Conservation (phyloP, 2,329 filamentous ascomycete species). For the Geosmithia putterillii region DNA sequence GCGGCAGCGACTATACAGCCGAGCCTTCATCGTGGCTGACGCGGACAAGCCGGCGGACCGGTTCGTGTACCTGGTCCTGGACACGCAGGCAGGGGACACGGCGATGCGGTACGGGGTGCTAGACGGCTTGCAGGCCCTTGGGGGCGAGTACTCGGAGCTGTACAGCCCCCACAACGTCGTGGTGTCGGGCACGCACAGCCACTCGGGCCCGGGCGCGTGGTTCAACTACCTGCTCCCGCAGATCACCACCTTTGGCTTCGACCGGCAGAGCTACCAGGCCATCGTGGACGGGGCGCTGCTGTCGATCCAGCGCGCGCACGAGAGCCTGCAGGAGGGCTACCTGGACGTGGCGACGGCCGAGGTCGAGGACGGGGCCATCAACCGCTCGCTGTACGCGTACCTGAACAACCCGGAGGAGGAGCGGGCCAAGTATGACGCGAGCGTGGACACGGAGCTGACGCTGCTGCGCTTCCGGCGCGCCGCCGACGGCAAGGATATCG, state of each 20-base stretch:
- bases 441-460: constrained; percentile 50
- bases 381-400: constrained; percentile 80
- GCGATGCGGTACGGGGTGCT: constrained; percentile 81
- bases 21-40: constrained; percentile 77
- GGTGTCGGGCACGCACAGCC: constrained; percentile 85
- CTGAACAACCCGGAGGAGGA: constrained; percentile 73
- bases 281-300: constrained; percentile 77
- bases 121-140: constrained; percentile 56
- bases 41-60: constrained; percentile 53
- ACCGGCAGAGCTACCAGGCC: constrained; percentile 75
- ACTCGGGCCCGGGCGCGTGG: constrained; percentile 86
- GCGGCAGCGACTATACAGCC: constrained; percentile 76
- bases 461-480: constrained; percentile 66
- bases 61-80: constrained; percentile 79
- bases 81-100: constrained; percentile 80
- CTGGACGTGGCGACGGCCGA: constrained; percentile 59
- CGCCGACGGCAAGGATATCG: constrained; percentile 64
- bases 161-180: constrained; percentile 78
- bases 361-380: constrained; percentile 69
- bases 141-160: constrained; percentile 54
- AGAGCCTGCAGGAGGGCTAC: constrained; percentile 43
- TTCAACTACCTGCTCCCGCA: constrained; percentile 90
- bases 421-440: constrained; percentile 50
- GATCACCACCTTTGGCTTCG: constrained; percentile 77
- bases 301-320: constrained; percentile 71